Evolutionary conservation across 306 rosid species (phyloP).

Genomic region (Begonia fuchsioides): DNA sequence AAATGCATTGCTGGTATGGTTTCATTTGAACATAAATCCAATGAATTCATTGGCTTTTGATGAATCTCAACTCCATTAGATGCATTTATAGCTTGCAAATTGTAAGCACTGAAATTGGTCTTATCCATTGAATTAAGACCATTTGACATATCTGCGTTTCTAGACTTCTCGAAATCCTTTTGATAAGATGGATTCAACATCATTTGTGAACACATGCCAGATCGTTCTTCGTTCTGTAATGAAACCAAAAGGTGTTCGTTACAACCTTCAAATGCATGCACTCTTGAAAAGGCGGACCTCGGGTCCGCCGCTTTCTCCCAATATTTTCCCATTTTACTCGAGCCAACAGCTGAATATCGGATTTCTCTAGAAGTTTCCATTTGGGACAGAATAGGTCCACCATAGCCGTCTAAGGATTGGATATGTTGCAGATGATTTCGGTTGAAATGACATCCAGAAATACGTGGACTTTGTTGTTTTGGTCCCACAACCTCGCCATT

Average conservation of each 20-base stretch:
- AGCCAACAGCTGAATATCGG: constrained; percentile 35
- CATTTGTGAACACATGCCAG: constrained; percentile 50
- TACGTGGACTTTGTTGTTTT: constrained; percentile 31
- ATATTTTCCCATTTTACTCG: constrained; percentile 40
- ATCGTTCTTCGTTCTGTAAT: constrained; percentile 36
- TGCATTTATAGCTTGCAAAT: constrained; percentile 32
- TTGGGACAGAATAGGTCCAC: constrained; percentile 39
- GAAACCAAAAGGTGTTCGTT: constrained; percentile 38
- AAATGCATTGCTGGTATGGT: constrained; percentile 97
- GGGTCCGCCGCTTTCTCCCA: constrained; percentile 30
- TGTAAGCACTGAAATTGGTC: constrained; percentile 29
- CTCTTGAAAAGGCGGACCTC: constrained; percentile 28
- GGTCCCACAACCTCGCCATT: constrained; percentile 32
- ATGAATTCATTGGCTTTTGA: constrained; percentile 39
- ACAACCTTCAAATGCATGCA: constrained; percentile 40
- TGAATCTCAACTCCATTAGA: too few relatives aligned
- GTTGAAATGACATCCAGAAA: constrained; percentile 20
- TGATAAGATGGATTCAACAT: constrained; percentile 24
- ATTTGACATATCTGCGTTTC: neutral
- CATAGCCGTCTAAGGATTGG: constrained; percentile 21
- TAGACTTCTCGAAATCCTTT: constrained; percentile 42
- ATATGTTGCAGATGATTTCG: too few relatives aligned
- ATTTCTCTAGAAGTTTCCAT: constrained; percentile 39
- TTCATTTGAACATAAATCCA: constrained; percentile 76
- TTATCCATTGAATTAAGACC: constrained; percentile 28